Conservation (phyloP, 208 protist species). For the Endotrypanum monterogeii region DNA sequence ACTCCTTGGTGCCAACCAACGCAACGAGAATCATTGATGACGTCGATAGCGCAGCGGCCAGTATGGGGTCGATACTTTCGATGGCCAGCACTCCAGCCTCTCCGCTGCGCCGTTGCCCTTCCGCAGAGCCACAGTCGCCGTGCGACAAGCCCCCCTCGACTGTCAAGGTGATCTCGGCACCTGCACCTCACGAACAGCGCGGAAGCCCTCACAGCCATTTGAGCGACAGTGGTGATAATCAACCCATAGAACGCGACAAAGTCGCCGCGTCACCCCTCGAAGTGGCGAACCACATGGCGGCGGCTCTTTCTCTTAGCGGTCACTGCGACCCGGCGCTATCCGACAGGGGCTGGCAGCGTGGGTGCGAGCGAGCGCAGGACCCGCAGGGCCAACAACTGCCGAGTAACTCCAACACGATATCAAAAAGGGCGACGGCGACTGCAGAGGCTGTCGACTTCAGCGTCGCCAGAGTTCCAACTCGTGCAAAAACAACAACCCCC, state of each 20-base stretch:
- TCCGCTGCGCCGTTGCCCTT: neutral
- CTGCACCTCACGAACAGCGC: constrained; percentile 2
- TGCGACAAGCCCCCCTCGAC: neutral
- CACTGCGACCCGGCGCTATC: constrained; percentile 7
- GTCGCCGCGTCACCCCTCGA: neutral
- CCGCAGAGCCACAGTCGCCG: neutral
- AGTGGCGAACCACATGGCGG: neutral
- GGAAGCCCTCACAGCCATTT: neutral
- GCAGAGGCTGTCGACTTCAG: constrained; percentile 3
- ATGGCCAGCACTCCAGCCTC: neutral
- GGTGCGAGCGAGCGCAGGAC: neutral
- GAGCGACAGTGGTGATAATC: neutral
- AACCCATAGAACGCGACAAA: neutral
- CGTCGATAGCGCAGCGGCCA: neutral
- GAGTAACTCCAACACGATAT: neutral
- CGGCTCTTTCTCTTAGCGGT: constrained; percentile 2
- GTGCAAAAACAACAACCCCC: neutral
- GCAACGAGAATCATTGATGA: neutral
- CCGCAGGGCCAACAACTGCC: neutral
- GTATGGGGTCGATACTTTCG: neutral
- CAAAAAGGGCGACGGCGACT: neutral
- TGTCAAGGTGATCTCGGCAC: neutral
- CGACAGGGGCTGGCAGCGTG: neutral
- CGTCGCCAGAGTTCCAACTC: neutral
- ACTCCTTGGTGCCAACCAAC: neutral